These are phyloP conservation scores for Eutrema salsugineum DNA, from an alignment of 441 rosid species.

Conservation along the genomic window DNA sequence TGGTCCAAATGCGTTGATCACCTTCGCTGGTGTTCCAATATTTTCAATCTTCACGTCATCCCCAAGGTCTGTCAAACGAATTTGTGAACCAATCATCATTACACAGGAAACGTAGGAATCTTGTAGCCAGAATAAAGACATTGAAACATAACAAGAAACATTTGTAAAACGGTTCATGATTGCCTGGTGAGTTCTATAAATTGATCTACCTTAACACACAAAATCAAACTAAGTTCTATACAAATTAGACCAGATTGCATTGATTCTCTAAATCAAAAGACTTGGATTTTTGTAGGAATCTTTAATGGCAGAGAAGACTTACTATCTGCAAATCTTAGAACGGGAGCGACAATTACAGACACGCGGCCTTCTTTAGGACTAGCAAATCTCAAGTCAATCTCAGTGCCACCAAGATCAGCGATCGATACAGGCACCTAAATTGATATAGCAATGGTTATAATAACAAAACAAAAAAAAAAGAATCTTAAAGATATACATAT, in stretches of 20 bases:
- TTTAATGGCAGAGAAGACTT: slow-evolving; percentile 20
- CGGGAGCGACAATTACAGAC: too few species aligned
- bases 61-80: slow-evolving; percentile 51
- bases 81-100: neutral
- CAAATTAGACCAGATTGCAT: neutral
- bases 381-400: too few species aligned
- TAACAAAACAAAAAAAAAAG: neutral
- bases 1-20: slow-evolving; percentile 88
- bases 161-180: neutral
- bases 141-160: neutral
- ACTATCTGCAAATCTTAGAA: too few species aligned
- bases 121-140: neutral
- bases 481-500: neutral
- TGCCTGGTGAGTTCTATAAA: neutral
- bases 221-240: neutral
- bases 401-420: too few species aligned
- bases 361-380: too few species aligned
- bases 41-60: slow-evolving; percentile 61
- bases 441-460: too few species aligned
- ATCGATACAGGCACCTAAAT: too few species aligned
- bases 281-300: neutral
- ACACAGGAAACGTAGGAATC: neutral
- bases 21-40: slow-evolving; percentile 86
- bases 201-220: neutral
- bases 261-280: neutral